Conservation (phyloP, 331 rosid species). For the Telfairia occidentalis region DNA sequence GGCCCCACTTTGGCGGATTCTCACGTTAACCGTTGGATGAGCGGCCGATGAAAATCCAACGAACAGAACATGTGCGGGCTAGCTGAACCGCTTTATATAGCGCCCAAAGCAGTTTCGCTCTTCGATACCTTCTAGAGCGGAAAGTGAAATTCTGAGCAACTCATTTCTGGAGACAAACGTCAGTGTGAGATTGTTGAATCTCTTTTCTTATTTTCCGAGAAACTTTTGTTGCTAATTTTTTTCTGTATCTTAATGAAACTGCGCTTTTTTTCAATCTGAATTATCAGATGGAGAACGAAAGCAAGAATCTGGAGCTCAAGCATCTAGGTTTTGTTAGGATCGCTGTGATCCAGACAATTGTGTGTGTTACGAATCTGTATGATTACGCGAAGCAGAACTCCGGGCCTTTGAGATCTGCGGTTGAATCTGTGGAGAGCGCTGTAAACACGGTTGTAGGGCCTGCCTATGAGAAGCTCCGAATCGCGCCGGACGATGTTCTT, state of each 20-base stretch:
- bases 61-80: neutral
- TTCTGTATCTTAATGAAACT: neutral
- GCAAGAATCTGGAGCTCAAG: conserved; percentile 34
- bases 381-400: conserved; percentile 61
- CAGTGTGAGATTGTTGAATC: neutral
- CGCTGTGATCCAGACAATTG: conserved; percentile 37
- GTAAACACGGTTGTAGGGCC: conserved; percentile 54
- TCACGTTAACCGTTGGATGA: neutral
- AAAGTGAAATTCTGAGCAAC: neutral
- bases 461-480: conserved; percentile 45
- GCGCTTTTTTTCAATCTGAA: neutral
- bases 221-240: neutral
- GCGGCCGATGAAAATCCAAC: neutral
- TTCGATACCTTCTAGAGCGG: neutral
- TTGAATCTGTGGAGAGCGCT: conserved; percentile 44
- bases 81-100: neutral
- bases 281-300: conserved; percentile 21
- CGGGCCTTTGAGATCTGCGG: conserved; percentile 54
- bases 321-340: conserved; percentile 50
- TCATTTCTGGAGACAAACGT: neutral
- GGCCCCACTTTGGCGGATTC: neutral
- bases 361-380: conserved; percentile 38
- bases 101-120: neutral
- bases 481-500: conserved; percentile 53
- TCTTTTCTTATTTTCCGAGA: neutral